Conservation (phyloP, 2,329 filamentous ascomycete species). For the Aspergillus sp. region DNA sequence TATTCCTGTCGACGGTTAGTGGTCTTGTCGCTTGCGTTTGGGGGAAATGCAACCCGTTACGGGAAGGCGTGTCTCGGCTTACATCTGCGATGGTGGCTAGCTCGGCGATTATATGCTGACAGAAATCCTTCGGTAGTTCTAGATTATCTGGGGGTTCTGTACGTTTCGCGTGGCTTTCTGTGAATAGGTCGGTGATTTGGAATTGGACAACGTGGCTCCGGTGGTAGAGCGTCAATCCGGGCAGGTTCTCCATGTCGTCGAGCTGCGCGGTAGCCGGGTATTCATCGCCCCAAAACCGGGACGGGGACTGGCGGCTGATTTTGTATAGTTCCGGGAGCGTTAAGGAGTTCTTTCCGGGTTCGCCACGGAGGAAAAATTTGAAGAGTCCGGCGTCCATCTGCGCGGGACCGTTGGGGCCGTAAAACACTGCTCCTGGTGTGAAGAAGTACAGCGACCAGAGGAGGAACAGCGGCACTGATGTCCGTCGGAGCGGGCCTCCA, state of each 20-base stretch:
- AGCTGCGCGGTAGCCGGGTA: slow-evolving; percentile 23
- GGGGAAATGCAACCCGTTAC: not conserved
- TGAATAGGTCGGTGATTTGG: slow-evolving; percentile 23
- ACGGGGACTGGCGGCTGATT: slow-evolving; percentile 24
- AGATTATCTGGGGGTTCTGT: not conserved
- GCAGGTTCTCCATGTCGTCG: slow-evolving; percentile 27
- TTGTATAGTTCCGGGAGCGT: slow-evolving; percentile 21
- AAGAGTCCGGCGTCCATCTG: slow-evolving; percentile 19
- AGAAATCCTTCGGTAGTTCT: slow-evolving; percentile 2
- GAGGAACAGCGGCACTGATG: slow-evolving; percentile 24
- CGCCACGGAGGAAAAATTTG: slow-evolving; percentile 19
- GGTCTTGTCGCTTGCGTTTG: not conserved
- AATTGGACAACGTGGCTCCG: slow-evolving; percentile 24
- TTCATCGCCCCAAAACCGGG: slow-evolving; percentile 24
- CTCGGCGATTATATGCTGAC: slow-evolving; percentile 18
- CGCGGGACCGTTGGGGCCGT: slow-evolving; percentile 11
- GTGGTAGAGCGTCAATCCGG: slow-evolving; percentile 21
- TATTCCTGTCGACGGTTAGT: slow-evolving; percentile 16
- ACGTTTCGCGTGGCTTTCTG: slow-evolving; percentile 3
- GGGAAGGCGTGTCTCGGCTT: slow-evolving; percentile 1
- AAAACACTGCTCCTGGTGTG: slow-evolving; percentile 21
- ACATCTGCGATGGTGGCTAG: slow-evolving; percentile 20
- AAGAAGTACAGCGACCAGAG: slow-evolving; percentile 28
- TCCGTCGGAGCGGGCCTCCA: slow-evolving; percentile 11
- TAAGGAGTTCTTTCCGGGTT: slow-evolving; percentile 9